Evolutionary conservation across 176 grass and related monocot species (phyloP).

Genomic region (Cenchrus americanus): DNA sequence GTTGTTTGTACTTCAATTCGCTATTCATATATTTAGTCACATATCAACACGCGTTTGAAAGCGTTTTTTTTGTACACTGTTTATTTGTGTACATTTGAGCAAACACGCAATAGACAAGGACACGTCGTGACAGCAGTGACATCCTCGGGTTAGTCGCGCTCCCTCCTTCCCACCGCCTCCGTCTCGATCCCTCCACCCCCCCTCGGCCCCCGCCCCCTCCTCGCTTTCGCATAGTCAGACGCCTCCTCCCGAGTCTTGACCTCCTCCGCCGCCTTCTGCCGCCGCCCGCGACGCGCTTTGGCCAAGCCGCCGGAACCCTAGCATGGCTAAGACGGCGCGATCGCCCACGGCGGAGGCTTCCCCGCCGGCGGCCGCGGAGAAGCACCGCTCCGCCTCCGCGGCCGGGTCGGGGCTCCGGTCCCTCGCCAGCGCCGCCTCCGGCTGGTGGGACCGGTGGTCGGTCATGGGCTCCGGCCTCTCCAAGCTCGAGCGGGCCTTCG

Average conservation of each 20-base stretch:
- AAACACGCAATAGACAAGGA: too few species aligned
- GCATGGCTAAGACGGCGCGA: conserved; percentile 50
- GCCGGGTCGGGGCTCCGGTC: conserved; percentile 67
- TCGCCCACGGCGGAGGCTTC: conserved; percentile 51
- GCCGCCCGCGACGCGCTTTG: conserved; percentile 10
- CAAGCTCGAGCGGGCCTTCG: conserved; percentile 92
- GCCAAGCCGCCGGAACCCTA: conserved; percentile 16
- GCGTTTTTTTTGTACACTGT: too few species aligned
- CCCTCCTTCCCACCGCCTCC: background rate
- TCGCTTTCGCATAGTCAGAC: background rate
- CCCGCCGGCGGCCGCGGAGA: conserved; percentile 44
- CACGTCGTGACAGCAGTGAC: background rate
- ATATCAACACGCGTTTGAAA: too few species aligned
- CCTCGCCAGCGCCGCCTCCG: conserved; percentile 68
- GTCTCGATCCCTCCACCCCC: conserved; percentile 10
- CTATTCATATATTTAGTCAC: too few species aligned
- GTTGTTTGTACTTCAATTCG: too few species aligned
- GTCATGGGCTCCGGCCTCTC: conserved; percentile 72
- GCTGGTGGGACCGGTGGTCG: conserved; percentile 78
- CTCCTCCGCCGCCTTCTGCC: background rate
- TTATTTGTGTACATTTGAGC: too few species aligned
- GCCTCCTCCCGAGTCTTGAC: background rate
- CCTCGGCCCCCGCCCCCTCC: background rate
- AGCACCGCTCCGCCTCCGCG: conserved; percentile 52
- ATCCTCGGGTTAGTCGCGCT: background rate